phyloP scores from a whole-genome alignment of 2,329 filamentous ascomycete genomes.

The Fusarium pseudonygamai region DNA sequence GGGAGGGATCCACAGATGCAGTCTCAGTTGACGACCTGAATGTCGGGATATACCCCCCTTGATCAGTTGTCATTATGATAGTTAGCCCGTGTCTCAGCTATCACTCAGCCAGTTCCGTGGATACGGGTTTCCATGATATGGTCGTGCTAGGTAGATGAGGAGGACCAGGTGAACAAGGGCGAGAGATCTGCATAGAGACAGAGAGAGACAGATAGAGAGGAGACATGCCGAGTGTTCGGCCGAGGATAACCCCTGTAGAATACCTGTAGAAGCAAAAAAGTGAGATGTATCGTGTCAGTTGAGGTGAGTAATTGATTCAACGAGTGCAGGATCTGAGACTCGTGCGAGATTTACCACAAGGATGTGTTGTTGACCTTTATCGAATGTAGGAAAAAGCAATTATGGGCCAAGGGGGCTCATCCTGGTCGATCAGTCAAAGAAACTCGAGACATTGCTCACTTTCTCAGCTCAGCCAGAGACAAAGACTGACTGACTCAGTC shows the following conservation, averaged over 20 bases:
- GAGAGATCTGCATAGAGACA: slow-evolving; percentile 18
- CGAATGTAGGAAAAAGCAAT: slow-evolving; percentile 14
- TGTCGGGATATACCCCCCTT: slow-evolving; percentile 27
- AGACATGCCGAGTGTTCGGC: slow-evolving; percentile 11
- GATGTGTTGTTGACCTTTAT: slow-evolving; percentile 10
- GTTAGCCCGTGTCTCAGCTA: slow-evolving; percentile 20
- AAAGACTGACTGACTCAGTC: slow-evolving; percentile 12
- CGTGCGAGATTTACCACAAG: slow-evolving; percentile 24
- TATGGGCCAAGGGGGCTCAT: not conserved
- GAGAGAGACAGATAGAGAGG: too few relatives aligned
- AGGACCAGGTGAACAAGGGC: slow-evolving; percentile 13
- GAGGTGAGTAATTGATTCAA: slow-evolving; percentile 32
- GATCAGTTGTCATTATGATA: slow-evolving; percentile 25
- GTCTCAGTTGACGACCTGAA: slow-evolving; percentile 37
- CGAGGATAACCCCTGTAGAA: slow-evolving; percentile 19
- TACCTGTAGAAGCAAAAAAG: not conserved
- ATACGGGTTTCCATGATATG: slow-evolving; percentile 17
- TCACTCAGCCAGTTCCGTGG: slow-evolving; percentile 34
- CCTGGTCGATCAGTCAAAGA: slow-evolving; percentile 15
- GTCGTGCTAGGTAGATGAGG: not conserved
- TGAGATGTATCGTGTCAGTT: slow-evolving; percentile 14
- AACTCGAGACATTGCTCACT: slow-evolving; percentile 28
- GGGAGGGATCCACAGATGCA: slow-evolving; percentile 23
- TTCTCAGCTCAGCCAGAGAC: slow-evolving; percentile 15
- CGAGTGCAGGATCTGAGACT: slow-evolving; percentile 38